These are phyloP conservation scores for Cyamopsis tetragonoloba DNA, from an alignment of 306 rosid species.

Conservation along the genomic window DNA sequence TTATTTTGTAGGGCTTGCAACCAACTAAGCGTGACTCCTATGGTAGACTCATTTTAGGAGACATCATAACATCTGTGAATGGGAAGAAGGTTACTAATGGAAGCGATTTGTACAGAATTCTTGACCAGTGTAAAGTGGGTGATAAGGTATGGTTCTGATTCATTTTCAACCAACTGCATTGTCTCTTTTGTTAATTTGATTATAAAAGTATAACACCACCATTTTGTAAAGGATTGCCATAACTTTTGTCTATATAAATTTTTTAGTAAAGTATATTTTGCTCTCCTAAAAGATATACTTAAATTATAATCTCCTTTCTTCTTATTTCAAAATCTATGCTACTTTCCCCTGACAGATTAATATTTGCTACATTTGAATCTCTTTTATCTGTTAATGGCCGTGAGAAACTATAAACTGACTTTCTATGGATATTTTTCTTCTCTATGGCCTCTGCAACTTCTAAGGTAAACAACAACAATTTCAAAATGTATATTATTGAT, in stretches of 20 bases:
- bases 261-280: too few relatives aligned
- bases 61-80: constrained; percentile 88
- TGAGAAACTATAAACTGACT: too few relatives aligned
- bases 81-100: constrained; percentile 79
- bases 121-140: constrained; percentile 95
- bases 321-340: too few relatives aligned
- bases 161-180: background rate
- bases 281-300: too few relatives aligned
- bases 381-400: too few relatives aligned
- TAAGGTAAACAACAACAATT: too few relatives aligned
- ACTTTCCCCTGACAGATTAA: too few relatives aligned
- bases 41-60: constrained; percentile 94
- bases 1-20: constrained; percentile 62
- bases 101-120: constrained; percentile 95
- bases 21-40: constrained; percentile 90
- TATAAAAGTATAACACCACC: background rate
- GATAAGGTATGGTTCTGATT: constrained; percentile 57
- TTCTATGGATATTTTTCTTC: too few relatives aligned
- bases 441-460: too few relatives aligned
- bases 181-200: background rate
- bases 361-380: too few relatives aligned
- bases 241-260: background rate
- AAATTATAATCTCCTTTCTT: too few relatives aligned
- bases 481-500: too few relatives aligned
- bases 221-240: background rate